Conservation (phyloP, 768 basidiomycete genomes). For the Lactarius evosmus region DNA sequence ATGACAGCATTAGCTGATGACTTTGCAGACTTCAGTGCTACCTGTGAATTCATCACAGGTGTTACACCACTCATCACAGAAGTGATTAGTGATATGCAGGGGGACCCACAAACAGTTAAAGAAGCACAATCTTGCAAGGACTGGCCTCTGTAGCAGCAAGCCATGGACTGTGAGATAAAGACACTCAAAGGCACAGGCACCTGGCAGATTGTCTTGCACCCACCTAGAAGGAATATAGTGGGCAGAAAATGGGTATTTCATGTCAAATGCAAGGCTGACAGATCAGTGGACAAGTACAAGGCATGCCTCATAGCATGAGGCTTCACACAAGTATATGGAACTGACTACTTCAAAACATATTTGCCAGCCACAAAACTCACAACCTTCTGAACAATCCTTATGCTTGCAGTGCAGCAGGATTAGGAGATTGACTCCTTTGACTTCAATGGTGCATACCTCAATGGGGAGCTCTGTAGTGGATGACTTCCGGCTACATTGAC, state of each 20-base stretch:
- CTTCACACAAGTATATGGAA: constrained; percentile 25
- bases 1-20: too few species aligned
- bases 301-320: too few species aligned
- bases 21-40: too few species aligned
- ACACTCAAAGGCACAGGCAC: constrained; percentile 31
- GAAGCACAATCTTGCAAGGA: constrained; percentile 32
- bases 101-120: constrained; percentile 3
- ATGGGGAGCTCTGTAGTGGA: not conserved
- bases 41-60: too few species aligned
- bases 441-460: constrained; percentile 36
- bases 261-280: too few species aligned
- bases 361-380: constrained; percentile 33
- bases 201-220: constrained; percentile 34
- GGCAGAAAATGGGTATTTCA: constrained; percentile 7
- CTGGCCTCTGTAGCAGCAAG: constrained; percentile 31
- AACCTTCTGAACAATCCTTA: constrained; percentile 31
- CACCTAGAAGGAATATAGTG: constrained; percentile 27
- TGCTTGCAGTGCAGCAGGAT: constrained; percentile 24
- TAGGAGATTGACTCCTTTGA: constrained; percentile 37
- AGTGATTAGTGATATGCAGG: not conserved
- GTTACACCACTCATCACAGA: not conserved
- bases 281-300: too few species aligned
- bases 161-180: constrained; percentile 29
- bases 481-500: too few species aligned
- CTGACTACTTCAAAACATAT: constrained; percentile 36